Evolutionary conservation across 2,329 filamentous ascomycete genomes (phyloP), one percentile per base, ranked within the genome.

Genomic region (Fulvia fulva): DNA sequence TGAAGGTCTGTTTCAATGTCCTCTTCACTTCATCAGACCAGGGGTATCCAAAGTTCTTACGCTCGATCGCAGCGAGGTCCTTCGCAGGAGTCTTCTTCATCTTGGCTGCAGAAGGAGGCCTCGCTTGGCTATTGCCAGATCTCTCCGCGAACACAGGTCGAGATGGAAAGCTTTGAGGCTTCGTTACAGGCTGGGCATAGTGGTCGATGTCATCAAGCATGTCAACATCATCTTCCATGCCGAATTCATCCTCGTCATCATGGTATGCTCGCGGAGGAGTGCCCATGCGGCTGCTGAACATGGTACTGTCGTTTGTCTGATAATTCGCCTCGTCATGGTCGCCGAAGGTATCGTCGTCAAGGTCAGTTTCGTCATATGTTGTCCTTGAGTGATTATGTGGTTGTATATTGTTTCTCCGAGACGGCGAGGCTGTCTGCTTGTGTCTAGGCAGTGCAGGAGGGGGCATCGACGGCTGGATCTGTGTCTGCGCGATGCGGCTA

Each of bases 11-110:
- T 68, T 88, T 90, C 63, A 99, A 77, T n/a, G 86, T 89, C 55
- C 79, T 81, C 64, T 87, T 88, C 23, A 99, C 89, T 67, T 97
- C 92, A 45, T 83, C 80, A 16, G 92, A 97, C 94, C 95, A 99
- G 4, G 86, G 80, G 68, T 87, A 81, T 6, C 56, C 55, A 59
- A 71, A 70, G 14, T 69, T 61, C 41, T 60, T 62, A 1, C 44
- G 50, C 37, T 69, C 62, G 11, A 63, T 46, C 26, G 69, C 67
- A 16, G 60, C 64, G 43, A 65, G 59, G 2, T 67, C 65, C 16
- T 65, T 61, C 3, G 63, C 53, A 2, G 59, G 43, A 8, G 58
- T 53, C 30, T 65, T 69, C 57, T 67, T 71, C 5, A 61, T 21
- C 58, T 70, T 69, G 53, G 82, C 63, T n/a, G 58, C 60, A 32